Evolutionary conservation across 306 rosid genomes (phyloP).

Genomic region (Fragaria ananassa): DNA sequence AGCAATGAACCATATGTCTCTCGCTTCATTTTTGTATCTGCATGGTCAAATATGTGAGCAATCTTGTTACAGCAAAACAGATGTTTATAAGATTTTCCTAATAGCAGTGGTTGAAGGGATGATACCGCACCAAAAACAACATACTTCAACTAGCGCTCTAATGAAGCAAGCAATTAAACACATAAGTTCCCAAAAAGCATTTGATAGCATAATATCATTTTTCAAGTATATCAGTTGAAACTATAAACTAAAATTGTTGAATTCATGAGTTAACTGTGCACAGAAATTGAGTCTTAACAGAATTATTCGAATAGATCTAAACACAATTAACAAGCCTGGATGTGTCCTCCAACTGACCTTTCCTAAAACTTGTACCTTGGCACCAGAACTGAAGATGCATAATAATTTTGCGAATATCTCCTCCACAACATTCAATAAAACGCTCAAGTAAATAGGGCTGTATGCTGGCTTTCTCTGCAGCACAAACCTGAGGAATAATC

Average conservation of each 20-base stretch:
- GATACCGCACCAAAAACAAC: neutral
- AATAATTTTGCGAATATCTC: slow-evolving; percentile 77
- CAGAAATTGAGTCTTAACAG: neutral
- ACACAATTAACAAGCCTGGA: neutral
- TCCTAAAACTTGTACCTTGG: slow-evolving; percentile 49
- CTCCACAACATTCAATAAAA: slow-evolving; percentile 51
- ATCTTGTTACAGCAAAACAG: neutral
- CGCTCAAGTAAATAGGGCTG: slow-evolving; percentile 52
- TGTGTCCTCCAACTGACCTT: slow-evolving; percentile 41
- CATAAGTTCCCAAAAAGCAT: slow-evolving; percentile 8
- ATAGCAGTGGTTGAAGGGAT: neutral
- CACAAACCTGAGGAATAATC: slow-evolving; percentile 63
- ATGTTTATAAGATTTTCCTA: neutral
- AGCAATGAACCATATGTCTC: slow-evolving; percentile 46
- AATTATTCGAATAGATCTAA: neutral
- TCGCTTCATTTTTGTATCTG: slow-evolving; percentile 51
- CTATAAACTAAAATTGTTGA: neutral
- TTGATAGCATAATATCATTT: neutral
- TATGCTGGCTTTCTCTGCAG: slow-evolving; percentile 50
- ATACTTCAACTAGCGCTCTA: neutral
- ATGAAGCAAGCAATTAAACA: slow-evolving; percentile 13
- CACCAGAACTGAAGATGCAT: slow-evolving; percentile 94
- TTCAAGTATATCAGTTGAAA: neutral
- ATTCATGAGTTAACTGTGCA: neutral
- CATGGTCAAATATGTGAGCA: slow-evolving; percentile 18